These are phyloP conservation scores for Saturnispora diversa DNA, from an alignment of 805 yeast species.

Conservation along the genomic window DNA sequence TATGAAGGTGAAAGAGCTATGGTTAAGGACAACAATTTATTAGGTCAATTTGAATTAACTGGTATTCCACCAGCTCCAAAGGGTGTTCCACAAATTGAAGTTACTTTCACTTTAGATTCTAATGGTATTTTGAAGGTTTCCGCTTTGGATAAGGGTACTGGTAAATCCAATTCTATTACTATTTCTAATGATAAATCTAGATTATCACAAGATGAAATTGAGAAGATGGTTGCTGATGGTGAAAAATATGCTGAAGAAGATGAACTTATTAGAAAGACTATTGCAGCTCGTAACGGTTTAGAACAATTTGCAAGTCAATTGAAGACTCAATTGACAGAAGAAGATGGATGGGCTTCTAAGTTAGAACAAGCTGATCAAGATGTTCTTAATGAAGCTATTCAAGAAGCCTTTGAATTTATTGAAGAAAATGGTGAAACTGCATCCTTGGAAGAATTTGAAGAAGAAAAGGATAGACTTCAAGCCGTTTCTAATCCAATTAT, in stretches of 20 bases:
- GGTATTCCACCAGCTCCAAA: slow-evolving; percentile 90
- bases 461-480: slow-evolving; percentile 76
- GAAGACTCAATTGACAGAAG: slow-evolving; percentile 51
- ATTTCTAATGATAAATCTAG: slow-evolving; percentile 93
- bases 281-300: slow-evolving; percentile 79
- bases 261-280: slow-evolving; percentile 69
- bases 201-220: slow-evolving; percentile 87
- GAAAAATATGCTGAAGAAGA: slow-evolving; percentile 92
- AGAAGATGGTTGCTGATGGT: slow-evolving; percentile 96
- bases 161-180: slow-evolving; percentile 83
- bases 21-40: slow-evolving; percentile 86
- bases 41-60: slow-evolving; percentile 79
- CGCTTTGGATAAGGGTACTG: slow-evolving; percentile 91
- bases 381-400: slow-evolving; percentile 75
- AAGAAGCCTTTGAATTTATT: slow-evolving; percentile 58
- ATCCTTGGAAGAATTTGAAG: slow-evolving; percentile 86
- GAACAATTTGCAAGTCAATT: slow-evolving; percentile 84
- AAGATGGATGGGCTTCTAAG: slow-evolving; percentile 62
- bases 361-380: slow-evolving; percentile 88
- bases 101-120: slow-evolving; percentile 80
- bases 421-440: slow-evolving; percentile 80
- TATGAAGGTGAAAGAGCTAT: slow-evolving; percentile 94
- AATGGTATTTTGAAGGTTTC: slow-evolving; percentile 80
- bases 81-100: slow-evolving; percentile 88
- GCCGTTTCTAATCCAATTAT: slow-evolving; percentile 88